Evolutionary conservation across 257 asterid genomes (phyloP), one percentile per base, ranked within the genome.

Genomic region (Apocynum venetum): DNA sequence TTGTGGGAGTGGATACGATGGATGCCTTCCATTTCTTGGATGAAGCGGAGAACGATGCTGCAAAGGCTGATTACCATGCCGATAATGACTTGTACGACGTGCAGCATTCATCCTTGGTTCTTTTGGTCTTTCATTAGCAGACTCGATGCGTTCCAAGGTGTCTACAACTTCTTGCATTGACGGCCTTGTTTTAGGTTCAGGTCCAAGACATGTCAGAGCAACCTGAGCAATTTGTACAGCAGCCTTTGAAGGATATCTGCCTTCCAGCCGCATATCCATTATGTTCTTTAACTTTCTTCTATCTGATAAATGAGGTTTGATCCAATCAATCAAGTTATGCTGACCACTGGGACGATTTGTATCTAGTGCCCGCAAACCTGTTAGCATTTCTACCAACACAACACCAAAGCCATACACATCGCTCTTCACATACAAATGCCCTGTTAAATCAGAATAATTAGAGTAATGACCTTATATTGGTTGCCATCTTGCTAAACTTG

Each of bases 381-480:
- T 91, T 1, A 91, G 86, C 85, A 91, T 85, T 71, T 91, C 97
- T 46, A 90, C 90, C 72, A 91, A 44, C 14, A 90, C 92, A 25
- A 91, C 91, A 4, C 97, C 97, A 71, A 89, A 91, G 12, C 91
- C 90, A 65, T 88, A 91, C 31, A 91, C 97, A 1, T 91, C 97
- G 63, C 97, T 91, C 88, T 91, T 89, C 73, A 89, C 90, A 14
- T 88, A 87, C 74, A 91, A 80, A 71, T 91, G 97, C 20, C 96
- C 96, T 87, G 87, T 75, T 38, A 4, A 12, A 65, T 52, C 76
- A 72, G 36, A 63, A 80, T 43, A 25, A 77, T 49, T 15, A 77
- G 35, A 72, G 52, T 49, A 65, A 40, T 49, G 72, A 19, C 67
- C 66, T 13, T 36, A 41, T 36, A 59, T 68, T 41, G 5, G 2